These are phyloP conservation scores for Triangularia verruculosa DNA, from an alignment of 2,329 filamentous ascomycete species.

Conservation along the genomic window DNA sequence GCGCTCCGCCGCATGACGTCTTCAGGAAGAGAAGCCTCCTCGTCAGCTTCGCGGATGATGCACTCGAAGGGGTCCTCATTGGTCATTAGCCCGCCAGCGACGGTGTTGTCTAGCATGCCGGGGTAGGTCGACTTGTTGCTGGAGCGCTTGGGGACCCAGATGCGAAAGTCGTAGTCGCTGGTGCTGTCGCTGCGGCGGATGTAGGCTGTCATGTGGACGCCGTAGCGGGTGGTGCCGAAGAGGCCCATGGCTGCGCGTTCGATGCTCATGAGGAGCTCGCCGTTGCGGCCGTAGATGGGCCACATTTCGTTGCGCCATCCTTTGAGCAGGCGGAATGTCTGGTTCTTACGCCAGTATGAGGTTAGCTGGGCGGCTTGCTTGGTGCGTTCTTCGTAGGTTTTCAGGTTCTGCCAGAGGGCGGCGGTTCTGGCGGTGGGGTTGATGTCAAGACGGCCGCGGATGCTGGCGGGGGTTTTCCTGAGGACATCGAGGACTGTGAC, in stretches of 20 bases:
- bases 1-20: conserved; percentile 61
- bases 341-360: conserved; percentile 64
- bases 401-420: conserved; percentile 54
- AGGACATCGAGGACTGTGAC: conserved; percentile 50
- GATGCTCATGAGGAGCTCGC: conserved; percentile 66
- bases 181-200: conserved; percentile 45
- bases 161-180: conserved; percentile 55
- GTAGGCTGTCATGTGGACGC: conserved; percentile 78
- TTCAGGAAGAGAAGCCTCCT: conserved; percentile 81
- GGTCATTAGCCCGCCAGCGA: conserved; percentile 77
- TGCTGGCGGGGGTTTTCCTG: conserved; percentile 42
- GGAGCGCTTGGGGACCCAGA: conserved; percentile 83
- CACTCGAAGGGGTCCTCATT: conserved; percentile 79
- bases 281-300: conserved; percentile 67
- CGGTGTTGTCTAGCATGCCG: conserved; percentile 92
- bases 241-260: conserved; percentile 73
- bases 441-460: conserved; percentile 60
- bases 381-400: conserved; percentile 61
- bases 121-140: conserved; percentile 81
- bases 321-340: conserved; percentile 68
- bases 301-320: conserved; percentile 82
- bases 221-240: conserved; percentile 74
- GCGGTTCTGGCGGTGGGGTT: conserved; percentile 60
- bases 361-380: conserved; percentile 54
- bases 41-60: conserved; percentile 78